Conservation (phyloP, 768 basidiomycete species). For the Lenzites betulinus region DNA sequence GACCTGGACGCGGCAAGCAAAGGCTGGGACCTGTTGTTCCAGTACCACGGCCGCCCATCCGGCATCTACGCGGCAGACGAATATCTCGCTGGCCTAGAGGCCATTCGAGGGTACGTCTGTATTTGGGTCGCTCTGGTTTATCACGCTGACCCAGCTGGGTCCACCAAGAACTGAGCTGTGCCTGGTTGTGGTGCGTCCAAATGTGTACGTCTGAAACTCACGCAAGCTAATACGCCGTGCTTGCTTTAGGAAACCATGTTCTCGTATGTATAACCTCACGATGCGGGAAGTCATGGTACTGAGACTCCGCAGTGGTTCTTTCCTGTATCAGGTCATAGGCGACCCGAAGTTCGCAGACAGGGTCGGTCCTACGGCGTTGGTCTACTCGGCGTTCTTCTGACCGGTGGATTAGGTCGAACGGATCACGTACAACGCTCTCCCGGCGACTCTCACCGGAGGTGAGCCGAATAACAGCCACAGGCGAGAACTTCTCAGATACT, state of each 20-base stretch:
- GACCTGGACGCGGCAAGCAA: constrained; percentile 51
- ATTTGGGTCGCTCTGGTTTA: neutral
- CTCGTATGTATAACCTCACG: constrained; percentile 41
- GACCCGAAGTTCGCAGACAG: constrained; percentile 54
- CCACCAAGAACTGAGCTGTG: constrained; percentile 51
- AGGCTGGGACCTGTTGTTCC: constrained; percentile 58
- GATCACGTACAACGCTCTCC: constrained; percentile 54
- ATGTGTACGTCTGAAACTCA: neutral
- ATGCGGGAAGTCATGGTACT: neutral
- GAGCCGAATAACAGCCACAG: neutral
- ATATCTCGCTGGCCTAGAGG: constrained; percentile 56
- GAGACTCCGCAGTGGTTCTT: constrained; percentile 45
- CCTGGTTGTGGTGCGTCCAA: constrained; percentile 49
- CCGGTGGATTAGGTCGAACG: constrained; percentile 39
- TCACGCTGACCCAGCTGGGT: no score
- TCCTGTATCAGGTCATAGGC: constrained; percentile 56
- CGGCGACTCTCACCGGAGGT: constrained; percentile 50
- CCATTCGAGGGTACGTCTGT: constrained; percentile 49
- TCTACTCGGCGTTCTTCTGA: neutral
- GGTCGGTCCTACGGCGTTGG: constrained; percentile 30
- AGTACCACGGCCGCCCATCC: constrained; percentile 59
- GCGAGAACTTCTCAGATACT: neutral
- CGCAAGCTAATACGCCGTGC: neutral
- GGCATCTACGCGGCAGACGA: constrained; percentile 60
- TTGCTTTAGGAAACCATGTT: constrained; percentile 57